phyloP scores from a whole-genome alignment of 257 asterid species.

The Thymus mandschuricus region DNA sequence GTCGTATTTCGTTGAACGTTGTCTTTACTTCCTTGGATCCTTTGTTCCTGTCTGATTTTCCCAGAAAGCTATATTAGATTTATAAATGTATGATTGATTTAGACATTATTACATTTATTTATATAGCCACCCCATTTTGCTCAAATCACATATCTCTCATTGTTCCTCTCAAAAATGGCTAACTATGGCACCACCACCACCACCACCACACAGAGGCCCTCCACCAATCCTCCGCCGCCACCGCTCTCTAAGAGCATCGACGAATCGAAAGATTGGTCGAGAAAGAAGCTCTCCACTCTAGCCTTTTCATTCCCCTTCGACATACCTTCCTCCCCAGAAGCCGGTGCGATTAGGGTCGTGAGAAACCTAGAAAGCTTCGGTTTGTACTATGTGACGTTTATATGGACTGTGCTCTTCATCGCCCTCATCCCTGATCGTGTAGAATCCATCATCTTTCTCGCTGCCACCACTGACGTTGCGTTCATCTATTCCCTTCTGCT shows the following conservation, averaged over 20 bases:
- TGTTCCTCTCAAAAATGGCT: constrained; percentile 40
- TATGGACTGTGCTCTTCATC: constrained; percentile 67
- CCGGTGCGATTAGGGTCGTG: constrained; percentile 55
- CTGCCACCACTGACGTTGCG: constrained; percentile 54
- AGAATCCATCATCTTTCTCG: constrained; percentile 58
- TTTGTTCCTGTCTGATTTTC: neutral
- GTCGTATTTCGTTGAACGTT: neutral
- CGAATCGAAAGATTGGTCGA: constrained; percentile 28
- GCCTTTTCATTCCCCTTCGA: constrained; percentile 51
- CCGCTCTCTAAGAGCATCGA: constrained; percentile 18
- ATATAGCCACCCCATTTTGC: neutral
- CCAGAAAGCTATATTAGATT: constrained; percentile 12
- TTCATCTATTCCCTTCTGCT: constrained; percentile 48
- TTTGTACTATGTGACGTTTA: constrained; percentile 48
- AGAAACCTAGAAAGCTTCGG: constrained; percentile 46
- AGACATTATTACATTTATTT: neutral
- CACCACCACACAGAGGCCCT: constrained; percentile 47
- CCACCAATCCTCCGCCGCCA: constrained; percentile 36
- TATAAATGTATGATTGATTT: constrained; percentile 35
- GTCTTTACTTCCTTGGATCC: neutral
- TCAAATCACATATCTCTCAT: neutral
- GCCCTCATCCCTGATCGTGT: constrained; percentile 60
- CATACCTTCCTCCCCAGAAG: constrained; percentile 64
- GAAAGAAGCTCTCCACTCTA: constrained; percentile 32
- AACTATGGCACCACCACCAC: constrained; percentile 38